Base-by-base conservation (phyloP, 2,329 filamentous ascomycete species). In the Botrytis elliptica region DNA sequence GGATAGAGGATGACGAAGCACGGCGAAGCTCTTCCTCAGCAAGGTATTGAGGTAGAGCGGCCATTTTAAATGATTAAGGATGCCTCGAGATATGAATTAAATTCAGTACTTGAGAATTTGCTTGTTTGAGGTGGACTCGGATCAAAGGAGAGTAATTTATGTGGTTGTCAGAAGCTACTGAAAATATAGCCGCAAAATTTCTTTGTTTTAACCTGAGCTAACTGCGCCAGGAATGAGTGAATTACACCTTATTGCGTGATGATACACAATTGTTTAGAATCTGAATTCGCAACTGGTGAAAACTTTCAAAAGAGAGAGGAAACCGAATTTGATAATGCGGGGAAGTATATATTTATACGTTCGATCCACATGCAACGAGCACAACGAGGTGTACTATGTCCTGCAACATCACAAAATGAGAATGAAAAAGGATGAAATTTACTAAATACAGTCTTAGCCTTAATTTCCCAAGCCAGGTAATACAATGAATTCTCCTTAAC, bases 41-140 rank as follows among this genome's bases (percentile, higher is more conserved):
- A 72, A 80, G 49, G 33, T 72, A 49, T 36, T 75, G 60, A 44
- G 77, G 75, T 33, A 79, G 38, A 40, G 78, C 78, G 38, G 79
- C 77, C 75, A 79, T 80, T 57, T 29, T 36, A 16, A 44, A 29
- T 29, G 42, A 25, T 46, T 16, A 40, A 29, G 16, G 22, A 46
- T 69, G 18, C 52, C 10, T 49, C 29, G 33, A 6, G 20, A 49
- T n/a, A n/a, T 49, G 52, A 18, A 40, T 12, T 10, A 33, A 65
- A 42, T 42, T 20, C 36, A 22, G 29, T 71, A 40, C 25, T 40
- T 40, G 38, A 70, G 18, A 20, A 14, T 38, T 62, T 65, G 38
- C 33, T n/a, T 38, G 40, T 62, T 46, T 38, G 38, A n/a, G 33
- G 29, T n/a, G 29, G 10, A 63, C 22, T 70, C 63, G 4, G 20